Conservation (phyloP, 208 protist genomes). For the Balamuthia mandrillaris region DNA sequence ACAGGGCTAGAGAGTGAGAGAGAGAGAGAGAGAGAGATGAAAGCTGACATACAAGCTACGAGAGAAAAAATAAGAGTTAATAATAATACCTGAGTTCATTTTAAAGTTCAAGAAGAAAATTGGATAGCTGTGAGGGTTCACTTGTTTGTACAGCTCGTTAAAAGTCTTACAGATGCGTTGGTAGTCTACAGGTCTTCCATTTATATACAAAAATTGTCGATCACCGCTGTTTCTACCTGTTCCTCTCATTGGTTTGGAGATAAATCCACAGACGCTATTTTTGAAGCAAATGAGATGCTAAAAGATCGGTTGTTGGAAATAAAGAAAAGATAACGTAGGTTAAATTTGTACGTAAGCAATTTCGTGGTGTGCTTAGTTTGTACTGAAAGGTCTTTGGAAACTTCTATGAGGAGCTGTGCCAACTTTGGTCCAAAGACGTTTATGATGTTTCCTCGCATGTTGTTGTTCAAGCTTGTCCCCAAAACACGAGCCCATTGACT, state of each 20-base stretch:
- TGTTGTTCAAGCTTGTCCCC: not conserved
- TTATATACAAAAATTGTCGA: slow-evolving; percentile 62
- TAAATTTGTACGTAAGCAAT: not conserved
- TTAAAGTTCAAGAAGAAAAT: slow-evolving; percentile 45
- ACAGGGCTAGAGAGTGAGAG: not conserved
- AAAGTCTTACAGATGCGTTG: not conserved
- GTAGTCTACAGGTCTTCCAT: slow-evolving; percentile 16
- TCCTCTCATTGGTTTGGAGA: slow-evolving; percentile 12
- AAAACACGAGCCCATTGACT: not conserved
- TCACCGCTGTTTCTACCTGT: slow-evolving; percentile 44
- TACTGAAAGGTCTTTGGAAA: not conserved
- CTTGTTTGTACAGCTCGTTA: slow-evolving; percentile 41
- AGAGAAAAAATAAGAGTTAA: not conserved
- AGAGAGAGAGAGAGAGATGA: not conserved
- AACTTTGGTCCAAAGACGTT: slow-evolving; percentile 48
- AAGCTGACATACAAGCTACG: not conserved
- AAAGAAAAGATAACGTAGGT: not conserved
- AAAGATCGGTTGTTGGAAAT: too few relatives aligned
- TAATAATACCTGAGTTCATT: slow-evolving; percentile 9
- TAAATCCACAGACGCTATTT: slow-evolving; percentile 35
- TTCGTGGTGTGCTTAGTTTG: not conserved
- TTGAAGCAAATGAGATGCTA: too few relatives aligned
- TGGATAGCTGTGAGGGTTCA: slow-evolving; percentile 42
- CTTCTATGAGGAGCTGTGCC: not conserved
- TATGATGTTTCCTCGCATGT: slow-evolving; percentile 39